Percentiles rank a stretch among this genome's conserved stretches.
Conservation (phyloP, 2,329 filamentous ascomycete species). For the Penicillium sclerotiorum region DNA sequence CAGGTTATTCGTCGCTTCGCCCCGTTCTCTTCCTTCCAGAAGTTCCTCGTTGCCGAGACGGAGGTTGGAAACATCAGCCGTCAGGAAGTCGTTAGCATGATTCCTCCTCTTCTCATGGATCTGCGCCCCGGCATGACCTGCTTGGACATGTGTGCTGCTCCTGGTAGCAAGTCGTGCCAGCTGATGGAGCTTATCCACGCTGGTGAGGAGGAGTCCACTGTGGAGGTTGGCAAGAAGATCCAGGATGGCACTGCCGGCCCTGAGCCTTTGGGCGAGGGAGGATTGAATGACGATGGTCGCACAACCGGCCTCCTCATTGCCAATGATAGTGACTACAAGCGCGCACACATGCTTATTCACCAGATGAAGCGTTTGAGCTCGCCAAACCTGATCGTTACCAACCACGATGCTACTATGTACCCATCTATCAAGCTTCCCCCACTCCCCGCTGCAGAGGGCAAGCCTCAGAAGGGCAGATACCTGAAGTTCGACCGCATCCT, state of each 20-base stretch:
- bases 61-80: constrained; percentile 96
- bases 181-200: constrained; percentile 90
- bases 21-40: constrained; percentile 93
- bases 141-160: constrained; percentile 92
- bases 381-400: constrained; percentile 94
- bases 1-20: constrained; percentile 91
- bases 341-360: constrained; percentile 95
- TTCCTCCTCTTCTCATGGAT: constrained; percentile 91
- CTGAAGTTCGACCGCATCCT: constrained; percentile 96
- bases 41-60: constrained; percentile 96
- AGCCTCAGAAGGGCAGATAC: constrained; percentile 64
- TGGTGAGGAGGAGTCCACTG: constrained; percentile 85
- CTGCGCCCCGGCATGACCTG: constrained; percentile 89
- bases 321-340: constrained; percentile 96
- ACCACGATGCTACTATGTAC: constrained; percentile 95
- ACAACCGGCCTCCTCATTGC: constrained; percentile 90
- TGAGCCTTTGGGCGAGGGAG: constrained; percentile 51
- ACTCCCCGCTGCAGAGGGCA: constrained; percentile 55
- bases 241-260: constrained; percentile 63
- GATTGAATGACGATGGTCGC: constrained; percentile 73
- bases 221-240: constrained; percentile 67
- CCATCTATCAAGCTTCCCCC: constrained; percentile 85
- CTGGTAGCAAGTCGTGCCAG: constrained; percentile 95
- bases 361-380: constrained; percentile 97
- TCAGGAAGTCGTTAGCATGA: constrained; percentile 99